Evolutionary conservation across 1,139 yeast genomes (phyloP).

Genomic region (Trichomonascaceae sp.): DNA sequence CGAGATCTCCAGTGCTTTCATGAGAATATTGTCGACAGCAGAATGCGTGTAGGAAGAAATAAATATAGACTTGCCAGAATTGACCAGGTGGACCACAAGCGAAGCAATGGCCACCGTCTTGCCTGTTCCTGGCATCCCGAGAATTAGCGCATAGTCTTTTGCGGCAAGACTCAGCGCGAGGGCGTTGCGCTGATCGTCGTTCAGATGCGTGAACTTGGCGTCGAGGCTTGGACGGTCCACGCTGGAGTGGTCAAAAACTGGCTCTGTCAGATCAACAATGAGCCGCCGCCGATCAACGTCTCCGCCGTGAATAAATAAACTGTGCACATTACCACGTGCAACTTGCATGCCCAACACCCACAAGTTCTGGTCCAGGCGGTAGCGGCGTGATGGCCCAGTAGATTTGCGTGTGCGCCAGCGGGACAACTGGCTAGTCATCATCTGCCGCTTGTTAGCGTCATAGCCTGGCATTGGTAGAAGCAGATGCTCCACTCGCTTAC

Average conservation of each 20-base stretch:
- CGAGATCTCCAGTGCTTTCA: slow-evolving; percentile 41
- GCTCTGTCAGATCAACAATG: slow-evolving; percentile 47
- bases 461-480: slow-evolving; percentile 32
- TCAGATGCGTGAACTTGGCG: slow-evolving; percentile 26
- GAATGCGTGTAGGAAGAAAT: slow-evolving; percentile 87
- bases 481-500: slow-evolving; percentile 39
- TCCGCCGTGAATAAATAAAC: slow-evolving; percentile 49
- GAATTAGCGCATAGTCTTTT: slow-evolving; percentile 61
- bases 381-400: slow-evolving; percentile 16
- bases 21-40: slow-evolving; percentile 83
- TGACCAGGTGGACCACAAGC: slow-evolving; percentile 47
- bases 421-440: slow-evolving; percentile 35
- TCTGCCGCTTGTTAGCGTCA: slow-evolving; percentile 34
- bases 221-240: slow-evolving; percentile 2
- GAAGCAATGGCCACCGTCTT: slow-evolving; percentile 87
- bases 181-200: slow-evolving; percentile 60
- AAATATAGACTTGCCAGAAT: slow-evolving; percentile 51
- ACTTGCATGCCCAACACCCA: slow-evolving; percentile 61
- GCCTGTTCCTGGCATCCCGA: slow-evolving; percentile 99
- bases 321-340: slow-evolving; percentile 64
- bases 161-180: slow-evolving; percentile 50
- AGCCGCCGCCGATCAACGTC: slow-evolving; percentile 37
- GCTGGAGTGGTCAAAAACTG: slow-evolving; percentile 26
- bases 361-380: slow-evolving; percentile 72
- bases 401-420: slow-evolving; percentile 4